Evolutionary conservation across 176 grass and related monocot species (phyloP), one percentile per base, ranked within the genome.

Genomic region (Zoysia japonica): DNA sequence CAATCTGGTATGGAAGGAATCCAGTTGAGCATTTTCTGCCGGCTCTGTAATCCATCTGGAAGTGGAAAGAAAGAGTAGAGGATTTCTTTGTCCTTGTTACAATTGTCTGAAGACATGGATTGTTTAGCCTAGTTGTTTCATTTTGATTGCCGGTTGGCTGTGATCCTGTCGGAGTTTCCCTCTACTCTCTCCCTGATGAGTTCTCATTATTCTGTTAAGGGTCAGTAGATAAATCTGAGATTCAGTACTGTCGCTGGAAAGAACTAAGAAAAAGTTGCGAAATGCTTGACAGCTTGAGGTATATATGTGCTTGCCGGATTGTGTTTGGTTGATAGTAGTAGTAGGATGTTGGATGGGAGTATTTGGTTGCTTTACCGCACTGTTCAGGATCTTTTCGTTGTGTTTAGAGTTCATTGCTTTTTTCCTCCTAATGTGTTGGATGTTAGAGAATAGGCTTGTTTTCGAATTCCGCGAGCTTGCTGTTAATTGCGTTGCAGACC

Each of bases 111-210:
- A 76, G 71, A 71, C 50, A 19, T 71, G 11, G 55, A 48, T 65
- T 84, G 67, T 72, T 61, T 78, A 61, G 5, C 28, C 17, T 16
- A 61, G 49, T 59, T 42, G 9, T 85, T 76, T 70, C 28, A 36
- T 72, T 85, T 71, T 38, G 43, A 41, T 37, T 52, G 59, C 41
- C 72, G 78, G 59, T 77, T 72, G 46, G 44, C 51, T 77, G 43
- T 81, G 48, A 54, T 74, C 61, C 2, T 61, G 52, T 83, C 44
- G 48, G 39, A 19, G 35, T 84, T 28, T 28, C 28, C 28, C 28
- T 28, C 28, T 28, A 28, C 28, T 28, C 28, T 28, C 28, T 28
- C 28, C 28, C 28, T 28, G 28, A 28, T 28, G 28, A 28, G 28
- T 78, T 80, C 46, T 68, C 60, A 64, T 43, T 7, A 45, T 59